Percentiles rank a stretch among this genome's conserved stretches.
phyloP scores from a whole-genome alignment of 495 filamentous ascomycete species.

The Aspergillus egyptiacus region DNA sequence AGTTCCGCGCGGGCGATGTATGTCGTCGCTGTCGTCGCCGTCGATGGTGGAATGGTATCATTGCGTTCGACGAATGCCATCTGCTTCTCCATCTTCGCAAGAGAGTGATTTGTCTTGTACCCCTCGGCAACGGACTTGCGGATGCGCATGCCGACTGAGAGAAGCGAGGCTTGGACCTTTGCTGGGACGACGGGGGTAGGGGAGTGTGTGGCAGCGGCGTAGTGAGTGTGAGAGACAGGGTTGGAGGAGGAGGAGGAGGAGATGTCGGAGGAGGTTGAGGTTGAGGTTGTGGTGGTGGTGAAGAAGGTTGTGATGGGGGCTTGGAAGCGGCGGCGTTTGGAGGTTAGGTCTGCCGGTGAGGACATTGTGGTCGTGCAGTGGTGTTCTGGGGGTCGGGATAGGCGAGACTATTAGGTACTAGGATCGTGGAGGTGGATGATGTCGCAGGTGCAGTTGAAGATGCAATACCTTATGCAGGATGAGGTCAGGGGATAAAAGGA shows the following conservation, averaged over 20 bases:
- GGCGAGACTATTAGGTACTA: too few relatives aligned
- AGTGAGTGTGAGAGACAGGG: constrained; percentile 39
- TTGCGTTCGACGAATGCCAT: too few relatives aligned
- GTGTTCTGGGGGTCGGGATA: not conserved
- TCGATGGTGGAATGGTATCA: too few relatives aligned
- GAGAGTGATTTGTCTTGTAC: constrained; percentile 61
- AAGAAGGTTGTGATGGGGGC: constrained; percentile 44
- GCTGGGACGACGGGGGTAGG: constrained; percentile 49
- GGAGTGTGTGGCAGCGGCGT: constrained; percentile 37
- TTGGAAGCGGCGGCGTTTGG: constrained; percentile 45
- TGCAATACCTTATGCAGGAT: too few relatives aligned
- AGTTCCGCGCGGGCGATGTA: constrained; percentile 45
- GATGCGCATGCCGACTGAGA: constrained; percentile 87
- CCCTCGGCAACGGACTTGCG: constrained; percentile 88
- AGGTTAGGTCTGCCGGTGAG: constrained; percentile 20
- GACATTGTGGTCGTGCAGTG: not conserved
- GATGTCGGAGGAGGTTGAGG: too few relatives aligned
- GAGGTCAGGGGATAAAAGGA: constrained; percentile 15
- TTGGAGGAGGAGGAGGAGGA: constrained; percentile 12
- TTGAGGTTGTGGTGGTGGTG: constrained; percentile 14
- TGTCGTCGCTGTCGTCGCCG: constrained; percentile 12
- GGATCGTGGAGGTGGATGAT: too few relatives aligned
- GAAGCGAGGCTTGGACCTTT: constrained; percentile 66
- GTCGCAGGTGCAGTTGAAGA: too few relatives aligned
- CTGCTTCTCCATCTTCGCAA: not conserved